Conservation (phyloP, 2,329 filamentous ascomycete species). For the Phaeosphaeria sp. region DNA sequence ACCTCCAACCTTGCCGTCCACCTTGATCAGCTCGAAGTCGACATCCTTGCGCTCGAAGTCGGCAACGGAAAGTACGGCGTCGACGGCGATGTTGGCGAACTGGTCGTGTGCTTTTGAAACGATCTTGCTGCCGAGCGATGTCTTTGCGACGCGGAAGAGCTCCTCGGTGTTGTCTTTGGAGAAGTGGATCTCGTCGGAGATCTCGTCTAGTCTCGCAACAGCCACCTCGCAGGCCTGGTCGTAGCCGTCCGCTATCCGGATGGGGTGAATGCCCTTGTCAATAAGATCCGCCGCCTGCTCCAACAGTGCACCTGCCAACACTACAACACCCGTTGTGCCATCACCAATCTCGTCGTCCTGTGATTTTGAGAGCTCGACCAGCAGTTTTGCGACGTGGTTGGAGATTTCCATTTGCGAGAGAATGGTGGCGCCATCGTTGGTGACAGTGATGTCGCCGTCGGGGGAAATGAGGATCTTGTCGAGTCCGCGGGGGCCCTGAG, state of each 20-base stretch:
- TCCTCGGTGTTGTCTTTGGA: constrained; percentile 80
- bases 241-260: constrained; percentile 97
- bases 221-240: constrained; percentile 98
- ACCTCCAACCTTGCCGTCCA: constrained; percentile 97
- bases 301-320: constrained; percentile 89
- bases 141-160: constrained; percentile 92
- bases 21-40: constrained; percentile 99
- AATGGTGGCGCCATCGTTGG: constrained; percentile 98
- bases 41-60: constrained; percentile 96
- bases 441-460: constrained; percentile 98
- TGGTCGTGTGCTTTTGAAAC: constrained; percentile 99
- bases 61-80: constrained; percentile 94
- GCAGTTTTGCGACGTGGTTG: constrained; percentile 95
- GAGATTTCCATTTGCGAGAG: constrained; percentile 97
- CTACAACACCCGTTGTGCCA: constrained; percentile 96
- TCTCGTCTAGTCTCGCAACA: constrained; percentile 87
- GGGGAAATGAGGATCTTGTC: constrained; percentile 99
- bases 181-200: constrained; percentile 91
- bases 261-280: constrained; percentile 99
- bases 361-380: constrained; percentile 97
- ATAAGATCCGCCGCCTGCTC: constrained; percentile 98
- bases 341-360: constrained; percentile 99
- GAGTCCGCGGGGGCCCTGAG: constrained; percentile 83
- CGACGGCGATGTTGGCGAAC: constrained; percentile 95
- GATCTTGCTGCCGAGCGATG: constrained; percentile 97